Evolutionary conservation across 1,284 basidiomycete species (phyloP), one percentile per base, ranked within the genome.

Genomic region (Trichosporon sp.): DNA sequence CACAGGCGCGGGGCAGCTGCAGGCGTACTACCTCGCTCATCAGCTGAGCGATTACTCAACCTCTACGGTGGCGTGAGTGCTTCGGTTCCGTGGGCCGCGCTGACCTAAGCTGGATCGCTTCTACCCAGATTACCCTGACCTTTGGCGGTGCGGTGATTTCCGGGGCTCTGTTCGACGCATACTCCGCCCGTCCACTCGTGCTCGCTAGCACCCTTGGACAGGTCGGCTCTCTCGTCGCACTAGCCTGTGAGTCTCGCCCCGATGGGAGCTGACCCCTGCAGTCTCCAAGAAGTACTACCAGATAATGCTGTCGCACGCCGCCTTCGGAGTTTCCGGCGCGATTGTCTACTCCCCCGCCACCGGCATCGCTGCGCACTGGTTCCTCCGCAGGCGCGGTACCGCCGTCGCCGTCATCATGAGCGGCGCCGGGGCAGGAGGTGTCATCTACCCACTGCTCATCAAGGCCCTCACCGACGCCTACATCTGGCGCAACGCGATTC

Each of bases 261-360:
- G 6, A 3, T 34, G 42, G 47, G 15, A 23, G 18, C 35, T 32
- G 31, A 63, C 34, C 15, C 34, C n/a, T n/a, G n/a, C 78, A 42
- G 81, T 83, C 71, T 81, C 79, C 34, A 73, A 76, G 21, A 70
- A 77, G 64, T 83, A 79, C 71, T 83, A 78, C 67, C 81, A 82
- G 62, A 79, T 83, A 71, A 65, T 82, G 18, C 76, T 82, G 2
- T 76, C 80, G 1, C 79, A 80, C 64, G 68, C 76, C 9, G 70
- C 75, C 8, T 80, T 78, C 42, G 79, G 79, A 13, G 63, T 80
- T 3, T 75, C 77, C 2, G 80, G 76, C 1, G 73, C 77, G 0
- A 62, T 79, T 13, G 64, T 80, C 23, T 83, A 81, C 67, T 74
- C 80, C 0, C 81, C 81, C 1, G 74, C 78, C 0, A 80, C 77